Base-by-base conservation (phyloP, 305 asterid genomes). In the Solanum chacoense region DNA sequence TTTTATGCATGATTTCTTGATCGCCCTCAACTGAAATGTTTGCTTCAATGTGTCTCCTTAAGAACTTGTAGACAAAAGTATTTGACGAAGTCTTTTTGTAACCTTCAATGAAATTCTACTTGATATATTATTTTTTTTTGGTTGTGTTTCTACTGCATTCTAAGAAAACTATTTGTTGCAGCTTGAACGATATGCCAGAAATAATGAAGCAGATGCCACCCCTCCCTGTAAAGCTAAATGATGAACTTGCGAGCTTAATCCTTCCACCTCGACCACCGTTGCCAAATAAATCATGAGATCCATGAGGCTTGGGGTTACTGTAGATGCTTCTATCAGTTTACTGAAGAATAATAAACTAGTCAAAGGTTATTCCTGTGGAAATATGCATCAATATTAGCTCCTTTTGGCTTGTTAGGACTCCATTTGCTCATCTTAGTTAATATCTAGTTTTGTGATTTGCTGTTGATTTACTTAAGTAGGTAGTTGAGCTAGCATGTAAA, bases 201-300 rank as follows among this genome's bases (percentile, higher is more conserved):
- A 89, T 91, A 79, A 95, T 96, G 99, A 94, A 95, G 93, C 97
- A 93, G 93, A 97, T 97, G 99, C 98, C 99, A 6, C 98, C 98
- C 11, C 94, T 97, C 89, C 99, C 99, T 24, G 98, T 95, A 85
- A 96, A 94, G 96, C 94, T 97, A 91, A 97, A 97, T 42, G 99
- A 96, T 24, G 98, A 95, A 65, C 98, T 96, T 12, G 98, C 95
- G 59, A 93, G 89, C 92, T 88, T 93, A 74, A 85, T 96, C 83
- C 95, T 95, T 75, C 93, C 95, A 76, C 20, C 73, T 50, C 93
- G 86, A 76, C 24, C 93, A 16, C 78, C 93, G 84, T 85, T 93
- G 91, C 89, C 92, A 18, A 96, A 92, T 88, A 94, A 93, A 87
- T 88, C 95, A 87, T 94, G 92, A 93, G 88, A 85, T 87, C 89